Evolutionary conservation across 1,284 basidiomycete species (phyloP).

Genomic region (Fistulinella staudtii): DNA sequence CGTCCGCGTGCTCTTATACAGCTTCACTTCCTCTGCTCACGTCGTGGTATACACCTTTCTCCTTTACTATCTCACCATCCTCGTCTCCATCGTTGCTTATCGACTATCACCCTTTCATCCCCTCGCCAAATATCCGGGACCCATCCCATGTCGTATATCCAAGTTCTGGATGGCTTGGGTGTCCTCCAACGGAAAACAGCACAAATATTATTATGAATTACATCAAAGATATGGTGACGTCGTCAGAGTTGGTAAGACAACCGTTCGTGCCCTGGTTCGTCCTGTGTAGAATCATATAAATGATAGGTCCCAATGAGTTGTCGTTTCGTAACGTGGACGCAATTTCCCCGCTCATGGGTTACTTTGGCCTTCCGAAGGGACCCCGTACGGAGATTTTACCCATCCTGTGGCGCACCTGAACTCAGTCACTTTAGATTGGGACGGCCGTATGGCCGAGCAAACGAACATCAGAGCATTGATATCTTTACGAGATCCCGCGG

Average conservation of each 20-base stretch:
- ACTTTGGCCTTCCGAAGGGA: constrained; percentile 47
- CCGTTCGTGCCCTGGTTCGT: not conserved
- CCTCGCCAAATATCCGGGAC: constrained; percentile 33
- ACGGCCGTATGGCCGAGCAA: constrained; percentile 31
- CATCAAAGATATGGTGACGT: constrained; percentile 36
- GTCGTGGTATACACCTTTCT: constrained; percentile 18
- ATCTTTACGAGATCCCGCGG: constrained; percentile 30
- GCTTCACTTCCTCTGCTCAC: constrained; percentile 13
- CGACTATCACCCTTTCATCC: constrained; percentile 37
- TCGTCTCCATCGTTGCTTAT: constrained; percentile 30
- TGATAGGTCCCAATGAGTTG: constrained; percentile 53
- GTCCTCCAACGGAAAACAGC: constrained; percentile 31
- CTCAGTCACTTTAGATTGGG: constrained; percentile 30
- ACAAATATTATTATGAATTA: constrained; percentile 31
- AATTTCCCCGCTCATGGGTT: constrained; percentile 43
- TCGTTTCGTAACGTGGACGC: constrained; percentile 43
- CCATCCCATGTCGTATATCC: constrained; percentile 31
- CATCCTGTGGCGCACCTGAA: not conserved
- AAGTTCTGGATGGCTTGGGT: constrained; percentile 37
- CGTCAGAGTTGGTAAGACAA: constrained; percentile 33
- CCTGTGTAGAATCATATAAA: constrained; percentile 2
- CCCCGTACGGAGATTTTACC: constrained; percentile 38
- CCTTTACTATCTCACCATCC: constrained; percentile 30
- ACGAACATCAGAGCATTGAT: constrained; percentile 30
- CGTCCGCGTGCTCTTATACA: constrained; percentile 8